These are phyloP conservation scores for Magnolia changhungtana DNA, from an alignment of 164 flowering plant genomes.

Conservation along the genomic window DNA sequence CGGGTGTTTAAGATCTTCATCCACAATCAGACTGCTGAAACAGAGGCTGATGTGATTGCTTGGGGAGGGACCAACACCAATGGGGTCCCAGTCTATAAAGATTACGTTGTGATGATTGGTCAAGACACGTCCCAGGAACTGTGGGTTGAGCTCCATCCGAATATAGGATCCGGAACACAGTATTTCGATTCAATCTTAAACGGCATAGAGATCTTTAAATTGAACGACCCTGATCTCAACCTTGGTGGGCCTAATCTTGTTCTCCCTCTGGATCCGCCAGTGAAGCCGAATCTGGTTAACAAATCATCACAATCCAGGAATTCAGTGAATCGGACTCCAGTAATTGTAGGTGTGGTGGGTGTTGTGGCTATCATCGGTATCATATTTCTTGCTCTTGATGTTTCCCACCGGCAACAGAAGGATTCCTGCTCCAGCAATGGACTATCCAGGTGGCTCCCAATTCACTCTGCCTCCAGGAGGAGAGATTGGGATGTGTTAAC, in stretches of 20 bases:
- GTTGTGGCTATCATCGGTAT: neutral
- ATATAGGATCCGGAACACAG: constrained; percentile 18
- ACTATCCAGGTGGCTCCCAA: neutral
- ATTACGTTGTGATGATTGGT: constrained; percentile 14
- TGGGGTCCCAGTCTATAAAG: constrained; percentile 26
- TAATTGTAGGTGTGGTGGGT: neutral
- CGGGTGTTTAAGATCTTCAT: constrained; percentile 62
- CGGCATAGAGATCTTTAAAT: constrained; percentile 64
- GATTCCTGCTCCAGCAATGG: neutral
- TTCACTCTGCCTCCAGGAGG: constrained; percentile 37
- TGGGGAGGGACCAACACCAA: constrained; percentile 26
- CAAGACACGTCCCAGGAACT: neutral
- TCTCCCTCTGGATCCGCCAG: constrained; percentile 26
- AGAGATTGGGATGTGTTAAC: constrained; percentile 69
- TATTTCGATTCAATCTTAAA: constrained; percentile 53
- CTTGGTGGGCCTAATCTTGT: constrained; percentile 61
- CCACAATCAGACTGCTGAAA: constrained; percentile 66
- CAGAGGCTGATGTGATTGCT: constrained; percentile 51
- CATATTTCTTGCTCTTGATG: neutral
- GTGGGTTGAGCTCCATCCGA: constrained; percentile 51
- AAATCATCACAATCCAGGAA: neutral
- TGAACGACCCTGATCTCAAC: constrained; percentile 39
- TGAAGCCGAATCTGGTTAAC: neutral
- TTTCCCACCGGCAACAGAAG: neutral
- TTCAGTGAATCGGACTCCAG: constrained; percentile 10